Base-by-base conservation (phyloP, 805 yeast species). In the Naumovozyma baii region DNA sequence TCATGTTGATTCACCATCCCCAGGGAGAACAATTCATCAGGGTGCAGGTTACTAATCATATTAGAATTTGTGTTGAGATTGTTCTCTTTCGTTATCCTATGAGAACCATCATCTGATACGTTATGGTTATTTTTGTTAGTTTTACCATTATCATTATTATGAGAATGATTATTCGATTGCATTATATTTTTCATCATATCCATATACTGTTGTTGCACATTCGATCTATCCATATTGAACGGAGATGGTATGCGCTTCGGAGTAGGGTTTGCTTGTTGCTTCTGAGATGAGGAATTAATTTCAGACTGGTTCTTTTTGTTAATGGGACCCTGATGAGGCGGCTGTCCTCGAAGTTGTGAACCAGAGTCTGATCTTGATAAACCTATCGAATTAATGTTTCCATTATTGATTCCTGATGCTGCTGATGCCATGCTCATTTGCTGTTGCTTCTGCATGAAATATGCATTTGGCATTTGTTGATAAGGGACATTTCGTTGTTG, bases 241-340 rank as follows among this genome's bases (percentile, higher is more conserved):
- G 26, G 26, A 7, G 26, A 22, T 7, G 26, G 26, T 7, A 22
- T 22, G 10, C 26, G 26, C 7, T 22, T 22, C 13, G 18, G 41
- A 15, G 28, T 43, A 30, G 40, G 47, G 13, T 29, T 44, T 37
- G 18, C 18, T 30, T 20, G n/a, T n/a, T 22, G 13, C 17, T 28
- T n/a, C 26, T 17, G 12, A n/a, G 31, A 22, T 22, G 12, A 8
- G 28, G 10, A 12, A 22, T 22, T 22, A 12, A 25, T 31, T 50
- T 19, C 7, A 44, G 45, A 19, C 31, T 18, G 45, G 45, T 26
- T 43, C 47, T 15, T 36, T 40, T 26, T 37, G 42, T 22, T 39
- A 47, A 25, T 35, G 50, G 7, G 41, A 32, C 34, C 47, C 19
- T 36, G 50, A 10, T 39, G 46, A 10, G 31, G 38, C 22, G 13